Evolutionary conservation across 805 yeast genomes (phyloP).

Genomic region (Cyberlindnera japonica): DNA sequence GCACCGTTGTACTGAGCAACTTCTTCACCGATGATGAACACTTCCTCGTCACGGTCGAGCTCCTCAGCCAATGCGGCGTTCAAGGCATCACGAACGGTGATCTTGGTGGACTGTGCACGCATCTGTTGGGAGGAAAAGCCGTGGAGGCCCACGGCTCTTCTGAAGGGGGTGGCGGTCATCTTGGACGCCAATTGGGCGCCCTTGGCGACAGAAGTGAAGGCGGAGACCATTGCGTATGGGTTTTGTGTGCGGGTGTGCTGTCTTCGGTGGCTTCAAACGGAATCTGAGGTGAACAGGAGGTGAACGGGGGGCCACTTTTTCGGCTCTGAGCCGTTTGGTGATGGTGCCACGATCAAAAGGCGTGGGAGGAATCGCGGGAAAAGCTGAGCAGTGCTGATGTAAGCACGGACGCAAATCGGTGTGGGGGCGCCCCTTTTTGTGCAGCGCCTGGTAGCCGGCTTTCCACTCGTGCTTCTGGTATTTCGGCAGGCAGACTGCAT

Average conservation of each 20-base stretch:
- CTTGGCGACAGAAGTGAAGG: slow-evolving; percentile 15
- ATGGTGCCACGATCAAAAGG: slow-evolving; percentile 8
- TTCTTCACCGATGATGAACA: slow-evolving; percentile 97
- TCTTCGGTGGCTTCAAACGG: not conserved
- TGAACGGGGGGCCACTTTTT: not conserved
- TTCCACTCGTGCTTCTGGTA: no score
- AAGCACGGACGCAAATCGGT: not conserved
- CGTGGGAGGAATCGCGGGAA: no score
- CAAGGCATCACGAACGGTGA: slow-evolving; percentile 96
- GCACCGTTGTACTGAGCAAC: slow-evolving; percentile 99
- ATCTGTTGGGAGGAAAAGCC: slow-evolving; percentile 5
- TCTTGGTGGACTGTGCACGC: slow-evolving; percentile 26
- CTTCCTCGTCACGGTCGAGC: slow-evolving; percentile 91
- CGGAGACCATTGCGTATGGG: slow-evolving; percentile 7
- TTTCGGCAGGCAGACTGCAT: no score
- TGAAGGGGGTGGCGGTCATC: slow-evolving; percentile 1
- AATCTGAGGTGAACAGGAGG: not conserved
- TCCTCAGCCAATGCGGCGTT: slow-evolving; percentile 96
- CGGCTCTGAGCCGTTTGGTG: slow-evolving; percentile 4
- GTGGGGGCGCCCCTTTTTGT: slow-evolving; percentile 2
- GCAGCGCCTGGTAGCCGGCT: no score
- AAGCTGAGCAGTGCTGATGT: no score
- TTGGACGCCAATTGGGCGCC: slow-evolving; percentile 17
- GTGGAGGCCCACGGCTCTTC: slow-evolving; percentile 10
- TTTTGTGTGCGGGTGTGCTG: not conserved